Percentiles rank a stretch among this genome's conserved stretches.
Evolutionary conservation across 23 red algal genomes (phyloP).

Genomic region (Chondrus crispus): DNA sequence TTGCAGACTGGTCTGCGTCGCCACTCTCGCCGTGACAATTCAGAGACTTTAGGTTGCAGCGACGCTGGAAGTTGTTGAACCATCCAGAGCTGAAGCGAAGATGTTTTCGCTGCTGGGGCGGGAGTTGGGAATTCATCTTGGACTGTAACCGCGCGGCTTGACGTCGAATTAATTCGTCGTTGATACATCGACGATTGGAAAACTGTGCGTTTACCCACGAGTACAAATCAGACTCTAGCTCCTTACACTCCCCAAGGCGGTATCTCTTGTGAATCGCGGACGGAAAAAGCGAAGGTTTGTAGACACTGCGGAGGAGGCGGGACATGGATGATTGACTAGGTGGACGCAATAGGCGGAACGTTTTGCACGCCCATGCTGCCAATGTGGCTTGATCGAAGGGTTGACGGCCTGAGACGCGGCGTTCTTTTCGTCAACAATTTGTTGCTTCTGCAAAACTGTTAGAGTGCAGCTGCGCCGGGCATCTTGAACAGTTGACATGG

Average conservation of each 20-base stretch:
- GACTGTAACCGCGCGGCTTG: background rate
- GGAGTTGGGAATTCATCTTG: background rate
- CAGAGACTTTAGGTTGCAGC: slow-evolving; percentile 10
- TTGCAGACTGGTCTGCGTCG: background rate
- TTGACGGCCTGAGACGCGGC: background rate
- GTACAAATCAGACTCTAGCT: slow-evolving; percentile 16
- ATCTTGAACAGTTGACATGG: background rate
- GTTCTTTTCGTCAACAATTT: background rate
- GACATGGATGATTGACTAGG: slow-evolving; percentile 40
- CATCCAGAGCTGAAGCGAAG: slow-evolving; percentile 35
- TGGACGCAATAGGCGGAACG: background rate
- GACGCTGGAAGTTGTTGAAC: slow-evolving; percentile 32
- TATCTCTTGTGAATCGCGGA: background rate
- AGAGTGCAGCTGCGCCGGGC: background rate
- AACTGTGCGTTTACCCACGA: slow-evolving; percentile 32
- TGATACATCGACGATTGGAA: background rate
- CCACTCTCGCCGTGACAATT: background rate
- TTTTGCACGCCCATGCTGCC: slow-evolving; percentile 13
- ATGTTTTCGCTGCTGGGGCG: background rate
- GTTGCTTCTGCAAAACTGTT: background rate
- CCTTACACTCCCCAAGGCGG: background rate
- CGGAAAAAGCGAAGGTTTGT: background rate
- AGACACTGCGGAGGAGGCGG: background rate
- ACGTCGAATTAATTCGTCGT: background rate
- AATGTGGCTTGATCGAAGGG: background rate